These are phyloP conservation scores for Boletus tylopilopsis DNA, from an alignment of 768 basidiomycete genomes.

Conservation along the genomic window DNA sequence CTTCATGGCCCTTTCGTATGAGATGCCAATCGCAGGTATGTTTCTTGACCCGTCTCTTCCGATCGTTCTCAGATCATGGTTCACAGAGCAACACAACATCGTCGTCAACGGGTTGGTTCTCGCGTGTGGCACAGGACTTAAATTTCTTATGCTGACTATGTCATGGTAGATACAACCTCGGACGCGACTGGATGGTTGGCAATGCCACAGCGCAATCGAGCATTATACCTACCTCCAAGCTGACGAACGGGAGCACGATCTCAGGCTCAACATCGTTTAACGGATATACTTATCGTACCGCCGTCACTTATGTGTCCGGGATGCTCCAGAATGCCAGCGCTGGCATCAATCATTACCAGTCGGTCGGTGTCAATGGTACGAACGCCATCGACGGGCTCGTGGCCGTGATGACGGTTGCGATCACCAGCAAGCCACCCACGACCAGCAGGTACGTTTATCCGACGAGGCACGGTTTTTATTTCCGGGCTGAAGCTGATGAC, in stretches of 20 bases:
- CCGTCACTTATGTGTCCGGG: slow-evolving; percentile 65
- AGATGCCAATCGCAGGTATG: slow-evolving; percentile 58
- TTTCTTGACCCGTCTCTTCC: slow-evolving; percentile 12
- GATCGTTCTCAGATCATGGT: background rate
- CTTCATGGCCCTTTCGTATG: slow-evolving; percentile 75
- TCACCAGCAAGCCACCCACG: slow-evolving; percentile 40
- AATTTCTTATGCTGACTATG: background rate
- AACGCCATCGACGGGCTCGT: slow-evolving; percentile 81
- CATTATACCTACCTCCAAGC: slow-evolving; percentile 21
- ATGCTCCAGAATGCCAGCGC: slow-evolving; percentile 64
- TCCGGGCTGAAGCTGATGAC: background rate
- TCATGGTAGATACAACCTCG: slow-evolving; percentile 62
- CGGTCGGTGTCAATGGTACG: slow-evolving; percentile 47
- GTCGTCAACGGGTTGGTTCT: slow-evolving; percentile 57
- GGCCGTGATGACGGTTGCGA: slow-evolving; percentile 70
- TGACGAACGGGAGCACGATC: slow-evolving; percentile 52
- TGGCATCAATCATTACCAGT: slow-evolving; percentile 64
- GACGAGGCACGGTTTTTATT: no score
- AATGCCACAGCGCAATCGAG: slow-evolving; percentile 59
- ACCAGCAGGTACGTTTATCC: slow-evolving; percentile 21
- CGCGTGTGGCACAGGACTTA: no score
- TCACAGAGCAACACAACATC: slow-evolving; percentile 63
- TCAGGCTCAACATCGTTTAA: slow-evolving; percentile 58
- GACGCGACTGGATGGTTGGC: slow-evolving; percentile 82
- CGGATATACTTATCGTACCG: slow-evolving; percentile 72